A percentile compares a stretch with the other conserved stretches of the same genome.
These are phyloP conservation scores for Fusarium sp. DNA, from an alignment of 2,329 filamentous ascomycete genomes.

Conservation along the genomic window DNA sequence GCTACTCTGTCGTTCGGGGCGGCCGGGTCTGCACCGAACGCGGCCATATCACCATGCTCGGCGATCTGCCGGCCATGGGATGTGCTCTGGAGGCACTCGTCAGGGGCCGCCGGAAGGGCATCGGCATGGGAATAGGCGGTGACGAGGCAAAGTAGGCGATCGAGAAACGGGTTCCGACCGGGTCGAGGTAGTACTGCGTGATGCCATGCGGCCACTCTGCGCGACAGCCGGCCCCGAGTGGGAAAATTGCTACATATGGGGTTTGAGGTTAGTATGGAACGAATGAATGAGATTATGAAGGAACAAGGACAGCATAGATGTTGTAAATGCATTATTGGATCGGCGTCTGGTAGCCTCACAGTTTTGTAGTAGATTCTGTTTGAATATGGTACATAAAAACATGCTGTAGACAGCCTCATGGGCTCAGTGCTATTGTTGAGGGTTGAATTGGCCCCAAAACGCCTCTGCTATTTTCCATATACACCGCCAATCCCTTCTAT, in stretches of 20 bases:
- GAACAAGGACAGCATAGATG: conserved; percentile 4
- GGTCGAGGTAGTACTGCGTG: conserved; percentile 24
- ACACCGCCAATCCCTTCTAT: conserved; percentile 5
- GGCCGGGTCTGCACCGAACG: conserved; percentile 82
- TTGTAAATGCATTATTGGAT: conserved; percentile 28
- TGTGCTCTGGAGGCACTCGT: conserved; percentile 74
- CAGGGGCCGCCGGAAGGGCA: conserved; percentile 73
- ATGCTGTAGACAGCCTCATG: not conserved
- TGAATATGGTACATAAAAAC: conserved; percentile 16
- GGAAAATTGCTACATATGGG: conserved; percentile 2
- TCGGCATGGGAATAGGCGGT: conserved; percentile 65
- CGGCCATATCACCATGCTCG: conserved; percentile 87
- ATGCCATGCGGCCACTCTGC: conserved; percentile 12
- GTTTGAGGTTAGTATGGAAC: not conserved
- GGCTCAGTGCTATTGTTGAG: not conserved
- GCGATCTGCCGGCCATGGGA: conserved; percentile 84
- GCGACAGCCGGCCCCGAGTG: not conserved
- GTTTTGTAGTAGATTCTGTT: conserved; percentile 19
- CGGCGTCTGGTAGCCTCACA: conserved; percentile 22
- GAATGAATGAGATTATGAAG: conserved; percentile 15
- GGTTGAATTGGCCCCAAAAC: not conserved
- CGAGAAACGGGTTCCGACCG: conserved; percentile 13
- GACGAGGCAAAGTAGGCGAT: conserved; percentile 9
- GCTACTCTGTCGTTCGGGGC: conserved; percentile 77
- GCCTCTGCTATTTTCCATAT: conserved; percentile 3